Evolutionary conservation across 768 basidiomycete species (phyloP), one percentile per base, ranked within the genome.

Genomic region (Tylopilus rubrobrunneus): DNA sequence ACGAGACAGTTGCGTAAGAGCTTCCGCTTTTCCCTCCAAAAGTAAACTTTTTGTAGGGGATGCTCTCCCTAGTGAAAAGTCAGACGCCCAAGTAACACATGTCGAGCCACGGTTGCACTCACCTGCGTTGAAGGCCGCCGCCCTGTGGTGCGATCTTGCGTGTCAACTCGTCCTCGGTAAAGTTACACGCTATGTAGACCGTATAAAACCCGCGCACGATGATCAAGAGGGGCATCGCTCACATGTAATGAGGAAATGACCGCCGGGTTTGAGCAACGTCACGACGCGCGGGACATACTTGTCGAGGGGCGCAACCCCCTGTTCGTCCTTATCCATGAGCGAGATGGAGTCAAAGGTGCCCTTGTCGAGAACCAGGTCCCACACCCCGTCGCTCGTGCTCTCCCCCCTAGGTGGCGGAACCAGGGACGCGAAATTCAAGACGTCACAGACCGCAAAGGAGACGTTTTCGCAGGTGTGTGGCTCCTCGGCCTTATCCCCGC

Each of bases 341-440:
- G 89, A 86, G 47, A 92, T 91, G 6, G 91, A 89, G 62, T 93
- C 91, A 62, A 83, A 90, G 0, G 91, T 93, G n/a, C 91, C 91
- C 67, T 93, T 93, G 70, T 93, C 91, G 52, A 92, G 64, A 15
- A 92, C 64, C 7, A 92, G 70, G 63, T 91, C 87, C 90, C 90
- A 93, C 10, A 64, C 55, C 3, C 59, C 55, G 5, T 56, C 57
- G 19, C 50, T 41, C 1, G 45, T 34, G 4, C 23, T 23, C 37
- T 53, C 57, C 11, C 9, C 56, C 48, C n/a, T 47, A 41, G 56
- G 58, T 34, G 51, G 49, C 7, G 67, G 53, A 7, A 62, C 44
- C 12, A 73, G 71, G 2, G 85, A 83, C 37, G 77, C 75, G 5
- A 82, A 75, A 10, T 72, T 65, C 36, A 93, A 68, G 61, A 92